Evolutionary conservation across 1,284 basidiomycete species (phyloP).

Genomic region (Microbotryum lychnidis-dioicae): DNA sequence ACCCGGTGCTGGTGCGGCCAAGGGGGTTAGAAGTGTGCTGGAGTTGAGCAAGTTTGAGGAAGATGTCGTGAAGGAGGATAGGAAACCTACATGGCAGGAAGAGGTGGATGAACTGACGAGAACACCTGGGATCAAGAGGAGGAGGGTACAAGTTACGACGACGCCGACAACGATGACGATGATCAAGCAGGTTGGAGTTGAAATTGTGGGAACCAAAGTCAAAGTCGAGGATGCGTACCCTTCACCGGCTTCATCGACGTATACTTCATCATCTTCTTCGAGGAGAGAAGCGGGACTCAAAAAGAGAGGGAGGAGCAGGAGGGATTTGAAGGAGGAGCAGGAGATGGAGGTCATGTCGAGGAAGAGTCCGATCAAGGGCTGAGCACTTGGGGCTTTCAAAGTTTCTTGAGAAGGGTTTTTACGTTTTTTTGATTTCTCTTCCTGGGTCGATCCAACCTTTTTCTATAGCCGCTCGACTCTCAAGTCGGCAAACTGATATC

Average conservation of each 20-base stretch:
- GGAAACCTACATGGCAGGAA: constrained; percentile 21
- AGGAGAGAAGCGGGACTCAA: too few species aligned
- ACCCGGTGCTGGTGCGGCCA: background rate
- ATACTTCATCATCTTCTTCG: too few species aligned
- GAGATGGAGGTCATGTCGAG: background rate
- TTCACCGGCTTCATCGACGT: too few species aligned
- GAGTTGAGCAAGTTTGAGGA: constrained; percentile 6
- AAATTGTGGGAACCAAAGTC: background rate
- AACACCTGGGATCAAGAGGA: constrained; percentile 1
- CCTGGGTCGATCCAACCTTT: too few species aligned
- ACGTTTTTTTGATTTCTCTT: too few species aligned
- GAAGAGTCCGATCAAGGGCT: background rate
- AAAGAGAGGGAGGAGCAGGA: background rate
- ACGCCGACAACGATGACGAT: background rate
- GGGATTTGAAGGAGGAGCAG: too few species aligned
- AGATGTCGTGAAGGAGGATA: background rate
- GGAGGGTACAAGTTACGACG: background rate
- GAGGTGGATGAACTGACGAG: constrained; percentile 18
- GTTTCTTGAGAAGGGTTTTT: too few species aligned
- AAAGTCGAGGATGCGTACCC: constrained; percentile 4
- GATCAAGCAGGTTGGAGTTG: background rate
- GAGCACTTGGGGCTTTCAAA: too few species aligned
- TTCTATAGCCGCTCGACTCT: too few species aligned
- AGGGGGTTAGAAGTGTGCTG: background rate
- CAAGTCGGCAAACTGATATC: too few species aligned